Percentiles rank a stretch among this genome's conserved stretches.
These are phyloP conservation scores for Diplodia corticola DNA, from an alignment of 2,329 filamentous ascomycete species.

Conservation along the genomic window DNA sequence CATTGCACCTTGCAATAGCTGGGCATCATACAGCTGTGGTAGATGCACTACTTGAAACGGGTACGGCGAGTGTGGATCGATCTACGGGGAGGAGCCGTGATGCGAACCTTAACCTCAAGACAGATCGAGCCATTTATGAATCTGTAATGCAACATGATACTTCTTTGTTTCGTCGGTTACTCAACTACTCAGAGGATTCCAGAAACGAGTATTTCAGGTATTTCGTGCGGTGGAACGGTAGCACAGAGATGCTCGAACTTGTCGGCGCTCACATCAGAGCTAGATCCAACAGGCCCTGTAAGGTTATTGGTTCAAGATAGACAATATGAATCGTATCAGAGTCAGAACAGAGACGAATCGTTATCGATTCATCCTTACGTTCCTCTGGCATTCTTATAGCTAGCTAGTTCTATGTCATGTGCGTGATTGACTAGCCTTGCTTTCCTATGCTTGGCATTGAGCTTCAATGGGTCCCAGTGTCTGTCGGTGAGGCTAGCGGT, in stretches of 20 bases:
- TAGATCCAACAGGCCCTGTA: not conserved
- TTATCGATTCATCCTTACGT: too few species aligned
- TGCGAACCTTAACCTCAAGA: not conserved
- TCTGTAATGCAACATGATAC: not conserved
- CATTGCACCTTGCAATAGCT: not conserved
- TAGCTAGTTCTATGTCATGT: too few species aligned
- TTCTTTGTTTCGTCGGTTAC: not conserved
- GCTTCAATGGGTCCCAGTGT: too few species aligned
- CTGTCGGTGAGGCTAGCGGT: too few species aligned
- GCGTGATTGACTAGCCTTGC: too few species aligned
- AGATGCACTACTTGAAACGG: not conserved
- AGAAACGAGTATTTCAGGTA: not conserved
- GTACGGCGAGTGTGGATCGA: not conserved
- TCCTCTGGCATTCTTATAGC: too few species aligned
- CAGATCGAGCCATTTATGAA: not conserved
- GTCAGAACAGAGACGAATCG: too few species aligned
- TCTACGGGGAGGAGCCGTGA: fast-evolving
- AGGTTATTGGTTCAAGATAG: too few species aligned
- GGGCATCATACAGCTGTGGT: not conserved
- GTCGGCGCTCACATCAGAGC: not conserved
- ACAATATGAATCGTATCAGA: too few species aligned
- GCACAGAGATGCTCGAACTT: not conserved
- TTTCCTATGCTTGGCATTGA: too few species aligned
- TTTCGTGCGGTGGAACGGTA: not conserved
- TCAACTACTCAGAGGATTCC: not conserved